Percentiles rank a stretch among this genome's conserved stretches.
Conservation (phyloP, 2,329 filamentous ascomycete genomes). For the Beauveria australis region DNA sequence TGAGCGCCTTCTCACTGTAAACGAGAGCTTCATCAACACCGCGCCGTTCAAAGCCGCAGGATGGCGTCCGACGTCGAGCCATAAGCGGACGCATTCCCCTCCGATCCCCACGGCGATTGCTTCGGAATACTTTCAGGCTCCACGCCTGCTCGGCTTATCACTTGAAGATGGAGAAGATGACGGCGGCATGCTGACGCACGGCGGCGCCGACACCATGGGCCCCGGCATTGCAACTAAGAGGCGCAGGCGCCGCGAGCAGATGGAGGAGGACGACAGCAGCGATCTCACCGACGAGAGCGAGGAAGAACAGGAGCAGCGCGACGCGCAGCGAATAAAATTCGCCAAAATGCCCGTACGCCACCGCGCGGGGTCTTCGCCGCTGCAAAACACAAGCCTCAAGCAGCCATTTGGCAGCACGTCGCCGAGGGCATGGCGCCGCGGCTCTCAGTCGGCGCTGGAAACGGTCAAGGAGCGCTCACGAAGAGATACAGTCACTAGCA, state of each 20-base stretch:
- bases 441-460: slow-evolving; percentile 64
- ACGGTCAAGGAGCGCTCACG: slow-evolving; percentile 60
- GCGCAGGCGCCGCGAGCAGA: slow-evolving; percentile 59
- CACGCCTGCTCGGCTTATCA: slow-evolving; percentile 52
- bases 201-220: slow-evolving; percentile 59
- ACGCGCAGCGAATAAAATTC: slow-evolving; percentile 88
- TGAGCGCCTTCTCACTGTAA: slow-evolving; percentile 74
- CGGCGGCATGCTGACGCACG: slow-evolving; percentile 62
- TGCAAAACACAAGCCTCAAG: slow-evolving; percentile 56
- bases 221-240: slow-evolving; percentile 60
- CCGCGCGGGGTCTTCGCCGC: slow-evolving; percentile 81
- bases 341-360: slow-evolving; percentile 86
- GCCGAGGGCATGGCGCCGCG: slow-evolving; percentile 46
- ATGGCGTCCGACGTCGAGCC: slow-evolving; percentile 65
- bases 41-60: slow-evolving; percentile 75
- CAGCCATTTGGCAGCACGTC: slow-evolving; percentile 43
- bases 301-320: slow-evolving; percentile 65
- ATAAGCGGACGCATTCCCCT: slow-evolving; percentile 78
- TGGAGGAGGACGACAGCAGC: slow-evolving; percentile 80
- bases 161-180: slow-evolving; percentile 66
- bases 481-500: slow-evolving; percentile 71
- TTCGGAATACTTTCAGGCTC: slow-evolving; percentile 75
- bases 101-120: slow-evolving; percentile 77
- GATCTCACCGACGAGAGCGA: slow-evolving; percentile 80
- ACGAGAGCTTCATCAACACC: slow-evolving; percentile 70